phyloP scores from a whole-genome alignment of 768 basidiomycete species.

The Leccinum disarticulatum region DNA sequence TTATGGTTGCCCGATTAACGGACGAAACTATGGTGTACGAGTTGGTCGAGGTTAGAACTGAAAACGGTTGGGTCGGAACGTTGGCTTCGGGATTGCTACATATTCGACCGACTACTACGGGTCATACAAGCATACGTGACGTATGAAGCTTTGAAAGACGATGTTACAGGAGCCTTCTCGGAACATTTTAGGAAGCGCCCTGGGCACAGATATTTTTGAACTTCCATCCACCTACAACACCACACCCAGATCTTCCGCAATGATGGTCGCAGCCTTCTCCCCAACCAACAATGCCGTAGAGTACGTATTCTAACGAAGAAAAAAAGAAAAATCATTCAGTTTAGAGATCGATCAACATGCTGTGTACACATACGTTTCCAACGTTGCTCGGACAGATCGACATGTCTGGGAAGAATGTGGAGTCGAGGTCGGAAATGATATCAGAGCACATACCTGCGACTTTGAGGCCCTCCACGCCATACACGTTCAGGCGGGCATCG shows the following conservation, averaged over 20 bases:
- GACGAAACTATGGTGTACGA: too few relatives aligned
- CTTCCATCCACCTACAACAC: too few relatives aligned
- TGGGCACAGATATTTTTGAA: too few relatives aligned
- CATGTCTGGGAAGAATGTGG: neutral
- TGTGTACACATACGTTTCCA: constrained; percentile 1
- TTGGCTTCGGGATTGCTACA: too few relatives aligned
- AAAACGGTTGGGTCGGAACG: too few relatives aligned
- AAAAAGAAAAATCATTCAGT: neutral
- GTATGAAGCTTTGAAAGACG: too few relatives aligned
- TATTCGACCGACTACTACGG: too few relatives aligned
- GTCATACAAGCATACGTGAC: too few relatives aligned
- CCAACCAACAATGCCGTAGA: neutral
- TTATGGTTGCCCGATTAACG: too few relatives aligned
- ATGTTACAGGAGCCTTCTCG: too few relatives aligned
- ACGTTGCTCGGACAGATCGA: constrained; percentile 12
- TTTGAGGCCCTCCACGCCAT: constrained; percentile 13
- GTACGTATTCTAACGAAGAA: neutral
- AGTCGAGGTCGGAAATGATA: neutral
- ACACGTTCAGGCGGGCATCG: constrained; percentile 15
- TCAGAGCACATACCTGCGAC: constrained; percentile 12
- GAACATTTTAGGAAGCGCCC: too few relatives aligned
- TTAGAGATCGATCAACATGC: neutral
- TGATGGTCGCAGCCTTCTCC: neutral
- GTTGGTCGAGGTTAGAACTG: too few relatives aligned
- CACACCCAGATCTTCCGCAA: neutral